Evolutionary conservation across 2,329 filamentous ascomycete species (phyloP).

Genomic region (Penicillium aurantiogriseum): DNA sequence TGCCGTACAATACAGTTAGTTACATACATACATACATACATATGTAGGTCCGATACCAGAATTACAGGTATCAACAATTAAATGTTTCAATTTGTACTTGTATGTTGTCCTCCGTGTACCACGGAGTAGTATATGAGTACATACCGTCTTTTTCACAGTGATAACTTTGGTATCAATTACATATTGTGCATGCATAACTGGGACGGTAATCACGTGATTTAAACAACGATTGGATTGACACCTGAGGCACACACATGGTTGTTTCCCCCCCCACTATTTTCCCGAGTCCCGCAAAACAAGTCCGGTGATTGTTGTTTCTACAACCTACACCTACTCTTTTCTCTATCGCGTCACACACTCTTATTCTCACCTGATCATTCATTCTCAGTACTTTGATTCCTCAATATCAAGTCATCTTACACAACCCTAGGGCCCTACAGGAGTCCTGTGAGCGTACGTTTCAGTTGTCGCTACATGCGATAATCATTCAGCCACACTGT

Average conservation of each 20-base stretch:
- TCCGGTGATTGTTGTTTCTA: conserved; percentile 12
- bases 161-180: too few relatives aligned
- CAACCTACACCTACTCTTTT: neutral
- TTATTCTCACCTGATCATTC: neutral
- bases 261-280: conserved; percentile 13
- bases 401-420: neutral
- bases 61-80: neutral
- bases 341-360: conserved; percentile 1
- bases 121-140: too few relatives aligned
- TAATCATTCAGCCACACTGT: neutral
- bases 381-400: neutral
- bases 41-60: too few relatives aligned
- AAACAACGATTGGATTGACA: neutral
- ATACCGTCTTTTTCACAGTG: too few relatives aligned
- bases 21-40: too few relatives aligned
- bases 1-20: too few relatives aligned
- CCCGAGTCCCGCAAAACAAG: conserved; percentile 25
- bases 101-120: too few relatives aligned
- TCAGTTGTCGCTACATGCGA: conserved; percentile 1
- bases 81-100: too few relatives aligned
- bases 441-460: neutral
- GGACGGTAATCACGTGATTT: neutral
- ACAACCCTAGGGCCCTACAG: neutral
- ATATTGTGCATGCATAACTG: too few relatives aligned
- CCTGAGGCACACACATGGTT: conserved; percentile 13